Base-by-base conservation (phyloP, 2,329 filamentous ascomycete species). In the Phialophora chinensis region DNA sequence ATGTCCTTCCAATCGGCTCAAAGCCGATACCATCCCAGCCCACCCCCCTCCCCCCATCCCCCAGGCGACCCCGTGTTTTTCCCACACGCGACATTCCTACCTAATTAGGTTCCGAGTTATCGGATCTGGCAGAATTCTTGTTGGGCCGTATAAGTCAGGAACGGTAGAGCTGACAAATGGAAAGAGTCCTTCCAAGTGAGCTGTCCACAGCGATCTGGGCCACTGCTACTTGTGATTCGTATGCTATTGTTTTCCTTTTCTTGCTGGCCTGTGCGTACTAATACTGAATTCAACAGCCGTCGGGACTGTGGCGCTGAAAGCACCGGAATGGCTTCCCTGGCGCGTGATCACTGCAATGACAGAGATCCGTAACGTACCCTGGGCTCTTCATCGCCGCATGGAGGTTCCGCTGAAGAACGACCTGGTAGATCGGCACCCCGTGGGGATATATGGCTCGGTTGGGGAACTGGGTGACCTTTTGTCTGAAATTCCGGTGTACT, bases 111-210 rank as follows among this genome's bases (percentile, higher is more conserved):
- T 54, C 52, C 52, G 52, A 54, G 27, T 54, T n/a, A 27, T 54
- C 23, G 52, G 52, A 54, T 54, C 27, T 54, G 14, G 17, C 17
- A 27, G 3, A 29, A 25, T 25, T 25, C 23, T 25, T 25, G 23
- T 25, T 2, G 23, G 23, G 23, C 23, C 23, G 23, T 25, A 25
- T 25, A 25, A 14, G 7, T 54, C 52, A 27, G 23, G 20, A 54
- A 17, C 52, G 23, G 52, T 27, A 27, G 52, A 54, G 52, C 52
- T 54, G 52, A 54, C 52, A 54, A 54, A 54, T 54, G 52, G 23
- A 29, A 54, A 54, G 29, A 27, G 7, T 17, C 52, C 23, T 25
- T 25, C 27, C 25, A 7, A 17, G 27, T 33, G 52, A 54, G 27
- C 1, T 10, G 7, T 54, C 17, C 14, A 54, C 52, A 8, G 2